Percentiles rank a stretch among this genome's conserved stretches.
Conservation (phyloP, 768 basidiomycete species). For the Udeniomyces megalosporus region DNA sequence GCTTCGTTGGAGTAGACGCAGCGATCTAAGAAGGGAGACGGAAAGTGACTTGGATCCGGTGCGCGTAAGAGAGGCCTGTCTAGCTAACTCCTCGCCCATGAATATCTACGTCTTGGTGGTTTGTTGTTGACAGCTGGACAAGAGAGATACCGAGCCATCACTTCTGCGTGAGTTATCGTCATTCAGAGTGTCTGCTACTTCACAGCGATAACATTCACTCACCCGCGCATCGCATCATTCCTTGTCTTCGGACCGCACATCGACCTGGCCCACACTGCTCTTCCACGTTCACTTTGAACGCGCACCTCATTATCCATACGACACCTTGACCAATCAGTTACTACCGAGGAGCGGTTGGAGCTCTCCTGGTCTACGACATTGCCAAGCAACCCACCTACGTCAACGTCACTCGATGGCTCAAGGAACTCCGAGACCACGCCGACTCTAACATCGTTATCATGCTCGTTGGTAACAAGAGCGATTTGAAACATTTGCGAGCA, state of each 20-base stretch:
- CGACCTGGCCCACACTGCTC: no score
- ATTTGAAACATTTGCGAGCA: conserved; percentile 91
- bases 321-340: conserved; percentile 40
- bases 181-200: background rate
- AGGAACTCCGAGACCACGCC: conserved; percentile 90
- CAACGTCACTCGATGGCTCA: conserved; percentile 89
- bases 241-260: background rate
- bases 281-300: background rate
- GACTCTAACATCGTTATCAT: conserved; percentile 80
- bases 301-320: background rate
- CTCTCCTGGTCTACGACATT: conserved; percentile 32
- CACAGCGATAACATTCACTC: background rate
- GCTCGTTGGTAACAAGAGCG: conserved; percentile 96
- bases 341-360: conserved; percentile 76
- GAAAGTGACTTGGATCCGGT: no score
- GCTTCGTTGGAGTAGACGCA: background rate
- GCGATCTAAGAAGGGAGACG: background rate
- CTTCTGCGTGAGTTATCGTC: conserved; percentile 48
- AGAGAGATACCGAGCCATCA: conserved; percentile 94
- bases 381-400: conserved; percentile 51
- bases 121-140: conserved; percentile 70
- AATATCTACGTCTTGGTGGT: background rate
- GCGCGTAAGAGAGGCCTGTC: no score
- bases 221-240: no score
- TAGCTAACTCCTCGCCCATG: no score